Percentiles rank a stretch among this genome's conserved stretches.
Conservation (phyloP, 2,329 filamentous ascomycete genomes). For the Xylariaceae sp. region DNA sequence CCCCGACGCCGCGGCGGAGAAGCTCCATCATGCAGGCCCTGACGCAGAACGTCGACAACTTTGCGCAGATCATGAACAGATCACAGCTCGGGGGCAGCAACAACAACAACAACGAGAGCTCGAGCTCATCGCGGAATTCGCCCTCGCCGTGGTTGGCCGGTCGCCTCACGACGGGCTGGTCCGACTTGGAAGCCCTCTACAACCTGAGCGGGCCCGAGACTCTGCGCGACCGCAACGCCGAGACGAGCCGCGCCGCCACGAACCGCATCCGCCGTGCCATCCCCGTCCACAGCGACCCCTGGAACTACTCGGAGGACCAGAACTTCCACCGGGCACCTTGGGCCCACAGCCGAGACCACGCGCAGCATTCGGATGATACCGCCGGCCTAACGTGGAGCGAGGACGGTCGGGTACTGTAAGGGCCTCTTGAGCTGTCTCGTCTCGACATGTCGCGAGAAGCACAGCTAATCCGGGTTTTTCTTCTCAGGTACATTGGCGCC, state of each 20-base stretch:
- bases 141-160: conserved; percentile 18
- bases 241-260: conserved; percentile 20
- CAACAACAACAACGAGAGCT: conserved; percentile 8
- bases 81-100: conserved; percentile 13
- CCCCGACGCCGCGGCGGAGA: conserved; percentile 20
- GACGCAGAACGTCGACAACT: conserved; percentile 19
- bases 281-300: conserved; percentile 24
- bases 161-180: conserved; percentile 28
- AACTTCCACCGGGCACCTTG: conserved; percentile 19
- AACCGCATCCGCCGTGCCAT: conserved; percentile 21
- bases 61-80: conserved; percentile 14
- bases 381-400: conserved; percentile 56
- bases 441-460: too few species aligned
- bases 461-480: conserved; percentile 7
- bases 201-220: conserved; percentile 26
- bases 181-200: conserved; percentile 36
- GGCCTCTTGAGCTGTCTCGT: conserved; percentile 7
- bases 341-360: conserved; percentile 28
- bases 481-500: conserved; percentile 53
- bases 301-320: conserved; percentile 19
- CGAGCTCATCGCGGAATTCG: conserved; percentile 16
- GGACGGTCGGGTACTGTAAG: conserved; percentile 53
- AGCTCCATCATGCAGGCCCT: conserved; percentile 24
- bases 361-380: conserved; percentile 47
- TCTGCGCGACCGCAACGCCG: conserved; percentile 17